Evolutionary conservation across 2,329 filamentous ascomycete species (phyloP).

Genomic region (Hymenoscyphus salicellus): DNA sequence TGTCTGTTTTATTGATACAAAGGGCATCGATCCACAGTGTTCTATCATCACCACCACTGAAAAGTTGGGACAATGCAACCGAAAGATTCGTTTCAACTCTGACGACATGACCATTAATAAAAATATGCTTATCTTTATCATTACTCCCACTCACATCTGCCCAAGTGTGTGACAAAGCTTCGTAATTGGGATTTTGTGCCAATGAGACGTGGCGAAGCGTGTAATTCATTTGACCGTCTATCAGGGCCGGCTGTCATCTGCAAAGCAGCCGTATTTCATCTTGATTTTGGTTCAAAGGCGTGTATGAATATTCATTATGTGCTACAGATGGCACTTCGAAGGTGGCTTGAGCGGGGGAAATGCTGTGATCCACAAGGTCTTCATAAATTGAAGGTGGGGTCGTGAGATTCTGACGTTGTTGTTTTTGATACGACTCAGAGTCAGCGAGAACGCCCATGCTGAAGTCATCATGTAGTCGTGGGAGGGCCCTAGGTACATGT

Average conservation of each 20-base stretch:
- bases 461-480: background rate
- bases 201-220: background rate
- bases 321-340: background rate
- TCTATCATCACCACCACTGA: background rate
- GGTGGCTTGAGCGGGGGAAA: background rate
- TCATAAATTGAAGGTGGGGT: background rate
- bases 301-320: background rate
- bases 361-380: background rate
- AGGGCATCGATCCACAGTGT: background rate
- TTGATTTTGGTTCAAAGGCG: background rate
- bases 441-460: background rate
- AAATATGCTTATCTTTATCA: background rate
- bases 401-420: background rate
- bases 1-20: conserved; percentile 12
- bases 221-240: background rate
- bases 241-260: background rate
- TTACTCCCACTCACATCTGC: background rate
- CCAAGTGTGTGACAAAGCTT: background rate
- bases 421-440: conserved; percentile 1
- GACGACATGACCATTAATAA: background rate
- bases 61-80: background rate
- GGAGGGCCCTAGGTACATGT: background rate
- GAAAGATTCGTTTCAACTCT: background rate
- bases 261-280: background rate
- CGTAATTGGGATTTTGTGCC: background rate